Percentiles rank a stretch among this genome's conserved stretches.
Evolutionary conservation across 306 rosid species (phyloP).

Genomic region (Trifolium repens): DNA sequence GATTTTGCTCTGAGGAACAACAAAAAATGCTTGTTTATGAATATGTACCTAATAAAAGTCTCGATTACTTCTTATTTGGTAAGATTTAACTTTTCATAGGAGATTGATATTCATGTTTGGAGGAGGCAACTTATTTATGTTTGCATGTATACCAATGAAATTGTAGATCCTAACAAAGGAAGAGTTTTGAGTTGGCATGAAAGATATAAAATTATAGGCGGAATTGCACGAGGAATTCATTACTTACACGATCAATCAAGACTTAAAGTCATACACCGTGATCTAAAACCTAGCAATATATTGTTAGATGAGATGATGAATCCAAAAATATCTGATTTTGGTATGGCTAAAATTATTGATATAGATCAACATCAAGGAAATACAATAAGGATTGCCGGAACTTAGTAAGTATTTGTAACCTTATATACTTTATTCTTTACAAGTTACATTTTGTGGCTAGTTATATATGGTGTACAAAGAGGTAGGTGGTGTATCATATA

Average conservation of each 20-base stretch:
- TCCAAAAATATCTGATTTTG: constrained; percentile 23
- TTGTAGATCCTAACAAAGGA: neutral
- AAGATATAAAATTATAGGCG: neutral
- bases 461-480: no score
- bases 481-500: no score
- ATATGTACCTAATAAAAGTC: constrained; percentile 44
- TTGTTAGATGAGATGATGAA: neutral
- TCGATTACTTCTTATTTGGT: constrained; percentile 50
- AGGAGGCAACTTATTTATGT: neutral
- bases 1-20: constrained; percentile 42
- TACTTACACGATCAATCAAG: constrained; percentile 15
- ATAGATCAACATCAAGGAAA: constrained; percentile 20
- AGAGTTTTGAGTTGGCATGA: constrained; percentile 3
- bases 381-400: neutral
- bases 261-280: constrained; percentile 17
- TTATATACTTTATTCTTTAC: no score
- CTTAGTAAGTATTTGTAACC: constrained; percentile 12
- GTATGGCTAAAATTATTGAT: constrained; percentile 14
- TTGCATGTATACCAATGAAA: neutral
- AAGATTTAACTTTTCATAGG: neutral
- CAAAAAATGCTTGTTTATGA: constrained; percentile 46
- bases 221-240: constrained; percentile 10
- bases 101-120: neutral
- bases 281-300: constrained; percentile 28
- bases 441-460: neutral